phyloP scores from a whole-genome alignment of 2,329 filamentous ascomycete genomes.

The Metarhizium brunneum region DNA sequence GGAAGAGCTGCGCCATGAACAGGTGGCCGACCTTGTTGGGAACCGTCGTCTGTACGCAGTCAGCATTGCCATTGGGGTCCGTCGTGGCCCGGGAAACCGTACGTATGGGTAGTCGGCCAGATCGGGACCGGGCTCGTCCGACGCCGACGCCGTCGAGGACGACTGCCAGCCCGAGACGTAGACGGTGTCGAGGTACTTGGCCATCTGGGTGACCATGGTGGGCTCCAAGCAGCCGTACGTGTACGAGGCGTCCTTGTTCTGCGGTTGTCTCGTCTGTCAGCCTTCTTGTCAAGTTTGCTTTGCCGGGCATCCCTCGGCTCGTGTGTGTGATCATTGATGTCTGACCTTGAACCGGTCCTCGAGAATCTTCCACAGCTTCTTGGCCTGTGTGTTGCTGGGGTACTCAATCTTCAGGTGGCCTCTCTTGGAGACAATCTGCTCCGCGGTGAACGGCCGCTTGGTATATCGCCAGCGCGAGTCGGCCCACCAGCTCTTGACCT shows the following conservation, averaged over 20 bases:
- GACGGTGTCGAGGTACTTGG: slow-evolving; percentile 95
- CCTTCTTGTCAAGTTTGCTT: too few species aligned
- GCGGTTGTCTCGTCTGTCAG: neutral
- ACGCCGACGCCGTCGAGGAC: slow-evolving; percentile 88
- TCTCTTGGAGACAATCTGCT: slow-evolving; percentile 94
- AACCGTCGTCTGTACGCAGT: slow-evolving; percentile 66
- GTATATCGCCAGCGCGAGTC: slow-evolving; percentile 90
- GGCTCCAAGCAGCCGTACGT: slow-evolving; percentile 97
- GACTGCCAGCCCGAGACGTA: slow-evolving; percentile 99
- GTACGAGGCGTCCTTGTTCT: slow-evolving; percentile 75
- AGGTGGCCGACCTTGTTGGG: slow-evolving; percentile 97
- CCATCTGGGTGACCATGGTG: slow-evolving; percentile 99
- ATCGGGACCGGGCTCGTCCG: slow-evolving; percentile 94
- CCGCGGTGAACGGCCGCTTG: slow-evolving; percentile 85
- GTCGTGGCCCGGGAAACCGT: slow-evolving; percentile 20
- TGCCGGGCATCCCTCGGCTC: neutral
- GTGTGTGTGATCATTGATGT: neutral
- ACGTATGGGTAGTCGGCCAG: slow-evolving; percentile 95
- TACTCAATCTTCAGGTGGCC: slow-evolving; percentile 87
- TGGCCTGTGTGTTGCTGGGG: slow-evolving; percentile 76
- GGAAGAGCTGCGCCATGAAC: slow-evolving; percentile 98
- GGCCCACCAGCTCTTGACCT: slow-evolving; percentile 90
- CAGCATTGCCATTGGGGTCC: neutral
- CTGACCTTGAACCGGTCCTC: slow-evolving; percentile 74
- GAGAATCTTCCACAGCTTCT: slow-evolving; percentile 90